Percentiles rank a stretch among this genome's conserved stretches.
Conservation (phyloP, 192 early-diverging fungal species). For the Coemansia sp. region DNA sequence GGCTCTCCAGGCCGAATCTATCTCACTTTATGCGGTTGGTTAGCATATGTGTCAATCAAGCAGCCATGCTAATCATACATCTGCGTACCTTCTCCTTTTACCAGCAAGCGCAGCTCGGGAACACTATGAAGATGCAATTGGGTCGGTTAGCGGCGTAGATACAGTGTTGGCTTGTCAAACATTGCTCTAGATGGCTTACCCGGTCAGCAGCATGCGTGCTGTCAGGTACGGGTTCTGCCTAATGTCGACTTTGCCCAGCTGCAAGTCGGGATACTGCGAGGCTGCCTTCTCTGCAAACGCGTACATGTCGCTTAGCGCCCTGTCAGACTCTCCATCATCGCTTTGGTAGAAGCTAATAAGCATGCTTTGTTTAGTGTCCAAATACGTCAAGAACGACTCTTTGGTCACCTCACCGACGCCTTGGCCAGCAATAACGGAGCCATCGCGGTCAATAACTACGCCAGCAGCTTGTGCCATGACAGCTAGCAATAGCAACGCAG, state of each 20-base stretch:
- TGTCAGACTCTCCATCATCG: constrained; percentile 21
- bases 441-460: constrained; percentile 5
- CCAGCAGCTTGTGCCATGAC: not conserved
- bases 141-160: not conserved
- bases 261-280: constrained; percentile 19
- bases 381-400: constrained; percentile 15
- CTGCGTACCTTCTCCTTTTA: constrained; percentile 12
- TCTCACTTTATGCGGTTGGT: not conserved
- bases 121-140: constrained; percentile 15
- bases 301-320: constrained; percentile 10
- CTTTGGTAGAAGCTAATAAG: constrained; percentile 29
- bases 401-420: constrained; percentile 21
- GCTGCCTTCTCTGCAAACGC: constrained; percentile 20
- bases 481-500: not conserved
- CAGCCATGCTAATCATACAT: not conserved
- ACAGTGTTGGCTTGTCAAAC: not conserved
- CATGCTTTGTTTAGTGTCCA: constrained; percentile 20
- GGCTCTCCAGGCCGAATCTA: constrained; percentile 23
- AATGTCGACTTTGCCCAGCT: constrained; percentile 36
- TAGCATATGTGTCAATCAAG: not conserved
- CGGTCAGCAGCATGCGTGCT: constrained; percentile 35
- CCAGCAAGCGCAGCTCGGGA: constrained; percentile 34
- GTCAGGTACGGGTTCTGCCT: constrained; percentile 39
- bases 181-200: constrained; percentile 10
- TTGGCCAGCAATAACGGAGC: not conserved